Evolutionary conservation across 371 early-diverging fungal species (phyloP), one percentile per base, ranked within the genome.

Genomic region (Rhizopus microsporus): DNA sequence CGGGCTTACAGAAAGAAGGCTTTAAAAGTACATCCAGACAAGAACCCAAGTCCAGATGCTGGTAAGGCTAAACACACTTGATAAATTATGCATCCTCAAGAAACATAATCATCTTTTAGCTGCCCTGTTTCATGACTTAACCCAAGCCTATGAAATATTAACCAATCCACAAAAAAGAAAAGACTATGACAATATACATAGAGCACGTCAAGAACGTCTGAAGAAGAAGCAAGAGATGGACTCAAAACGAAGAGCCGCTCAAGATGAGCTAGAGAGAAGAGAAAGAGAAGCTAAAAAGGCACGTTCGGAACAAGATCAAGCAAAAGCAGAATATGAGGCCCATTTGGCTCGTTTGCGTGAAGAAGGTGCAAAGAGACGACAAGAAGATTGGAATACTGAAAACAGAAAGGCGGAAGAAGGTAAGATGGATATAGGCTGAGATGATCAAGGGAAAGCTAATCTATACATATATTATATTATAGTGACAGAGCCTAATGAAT

Each of bases 1-100:
- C 87, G 84, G 59, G 88, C 90, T 3, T 94, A 90, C 63, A 84
- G 88, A n/a, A 80, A 78, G 52, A 79, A 69, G 40, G 72, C 80
- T 7, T 57, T 74, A 3, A 65, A 57, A 13, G 66, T 74, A 12
- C 80, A 79, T 71, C 80, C 80, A 6, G 80, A 79, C 38, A 79
- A 86, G 64, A 81, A 83, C 55, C 75, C 75, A 1, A 75, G 76
- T 63, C 73, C 76, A 4, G 76, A 80, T 71, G 79, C 81, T 65
- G 81, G 81, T 75, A 69, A 53, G 37, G n/a, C 30, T 43, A 37
- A 29, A 17, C 8, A 50, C 23, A 23, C 23, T 23, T 23, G 23
- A 23, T 23, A 16, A 35, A 44, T 29, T 31, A 58, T 37, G 31
- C 16, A n/a, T 32, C 1, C 31, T 39, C 10, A 6, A 15, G 31